Evolutionary conservation across 345 rosid genomes (phyloP).

Genomic region (Eucalyptus dawsonii): DNA sequence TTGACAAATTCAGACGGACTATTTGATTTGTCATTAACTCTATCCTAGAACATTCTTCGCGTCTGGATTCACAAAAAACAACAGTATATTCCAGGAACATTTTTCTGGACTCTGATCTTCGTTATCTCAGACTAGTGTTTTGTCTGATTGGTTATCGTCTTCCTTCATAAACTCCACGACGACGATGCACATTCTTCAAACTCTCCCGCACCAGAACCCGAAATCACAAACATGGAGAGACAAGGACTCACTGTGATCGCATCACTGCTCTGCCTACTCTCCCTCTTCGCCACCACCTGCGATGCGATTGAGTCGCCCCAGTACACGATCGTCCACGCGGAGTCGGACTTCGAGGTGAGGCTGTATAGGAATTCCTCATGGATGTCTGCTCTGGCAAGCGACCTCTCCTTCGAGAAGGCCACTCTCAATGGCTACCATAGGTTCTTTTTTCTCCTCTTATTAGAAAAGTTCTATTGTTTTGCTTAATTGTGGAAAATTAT

Average conservation of each 20-base stretch:
- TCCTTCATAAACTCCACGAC: neutral
- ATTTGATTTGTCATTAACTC: neutral
- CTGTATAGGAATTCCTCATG: conserved; percentile 33
- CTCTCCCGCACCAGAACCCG: neutral
- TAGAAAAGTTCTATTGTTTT: neutral
- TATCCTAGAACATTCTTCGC: neutral
- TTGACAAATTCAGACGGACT: neutral
- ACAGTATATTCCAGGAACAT: neutral
- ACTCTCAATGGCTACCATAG: conserved; percentile 51
- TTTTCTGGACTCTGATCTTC: neutral
- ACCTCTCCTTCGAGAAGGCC: conserved; percentile 49
- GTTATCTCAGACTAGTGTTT: neutral
- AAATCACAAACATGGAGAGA: neutral
- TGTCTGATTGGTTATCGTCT: neutral
- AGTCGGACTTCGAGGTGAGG: conserved; percentile 59
- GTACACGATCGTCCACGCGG: conserved; percentile 31
- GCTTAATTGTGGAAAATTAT: neutral
- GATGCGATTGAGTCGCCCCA: conserved; percentile 31
- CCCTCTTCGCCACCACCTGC: neutral
- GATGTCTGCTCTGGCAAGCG: conserved; percentile 36
- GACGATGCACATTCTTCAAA: neutral
- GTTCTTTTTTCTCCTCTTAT: neutral
- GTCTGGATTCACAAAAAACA: neutral
- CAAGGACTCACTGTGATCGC: neutral
- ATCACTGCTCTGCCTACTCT: neutral